phyloP scores from a whole-genome alignment of 192 early-diverging fungal genomes.

The Gigaspora rosea region DNA sequence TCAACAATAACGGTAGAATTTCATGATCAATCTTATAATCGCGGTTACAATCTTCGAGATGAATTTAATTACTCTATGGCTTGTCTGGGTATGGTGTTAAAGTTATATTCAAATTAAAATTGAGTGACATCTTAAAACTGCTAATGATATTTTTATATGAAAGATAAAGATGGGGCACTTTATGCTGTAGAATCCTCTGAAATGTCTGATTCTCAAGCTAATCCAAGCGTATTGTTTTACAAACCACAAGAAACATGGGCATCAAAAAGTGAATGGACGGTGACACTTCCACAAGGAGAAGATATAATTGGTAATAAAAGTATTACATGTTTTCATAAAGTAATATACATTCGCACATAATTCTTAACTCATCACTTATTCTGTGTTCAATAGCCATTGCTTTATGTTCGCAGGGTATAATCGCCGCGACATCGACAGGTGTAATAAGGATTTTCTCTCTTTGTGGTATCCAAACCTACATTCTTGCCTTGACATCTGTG shows the following conservation, averaged over 20 bases:
- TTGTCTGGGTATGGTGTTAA: slow-evolving; percentile 51
- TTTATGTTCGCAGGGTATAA: slow-evolving; percentile 63
- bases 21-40: slow-evolving; percentile 77
- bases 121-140: background rate
- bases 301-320: slow-evolving; percentile 52
- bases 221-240: slow-evolving; percentile 69
- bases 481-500: slow-evolving; percentile 65
- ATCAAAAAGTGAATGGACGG: slow-evolving; percentile 75
- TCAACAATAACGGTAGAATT: slow-evolving; percentile 85
- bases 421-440: slow-evolving; percentile 72
- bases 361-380: background rate
- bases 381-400: slow-evolving; percentile 60
- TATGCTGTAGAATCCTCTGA: slow-evolving; percentile 62
- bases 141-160: background rate
- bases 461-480: slow-evolving; percentile 76
- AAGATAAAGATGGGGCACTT: slow-evolving; percentile 62
- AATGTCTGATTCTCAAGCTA: slow-evolving; percentile 27
- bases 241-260: slow-evolving; percentile 72
- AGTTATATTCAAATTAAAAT: background rate
- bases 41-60: slow-evolving; percentile 85
- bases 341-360: background rate
- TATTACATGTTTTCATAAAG: background rate
- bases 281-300: slow-evolving; percentile 68
- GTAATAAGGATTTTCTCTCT: slow-evolving; percentile 79
- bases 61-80: slow-evolving; percentile 78